Evolutionary conservation across 345 rosid genomes (phyloP).

Genomic region (Gossypium anomalum): DNA sequence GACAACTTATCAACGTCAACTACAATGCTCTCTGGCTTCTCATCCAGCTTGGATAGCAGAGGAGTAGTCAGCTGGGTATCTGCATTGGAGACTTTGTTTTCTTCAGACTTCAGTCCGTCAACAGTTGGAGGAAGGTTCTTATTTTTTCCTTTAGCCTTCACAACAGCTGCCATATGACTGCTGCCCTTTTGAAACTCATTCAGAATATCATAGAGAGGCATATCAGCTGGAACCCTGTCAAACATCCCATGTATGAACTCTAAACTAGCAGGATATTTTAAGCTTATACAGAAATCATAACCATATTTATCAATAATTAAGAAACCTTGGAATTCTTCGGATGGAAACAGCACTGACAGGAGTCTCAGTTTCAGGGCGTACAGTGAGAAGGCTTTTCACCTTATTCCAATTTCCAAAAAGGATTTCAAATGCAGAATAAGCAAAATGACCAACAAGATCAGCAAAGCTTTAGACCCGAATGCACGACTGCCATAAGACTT

Average conservation of each 20-base stretch:
- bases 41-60: conserved; percentile 51
- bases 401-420: conserved; percentile 22
- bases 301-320: conserved; percentile 2
- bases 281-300: not conserved
- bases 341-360: conserved; percentile 86
- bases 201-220: conserved; percentile 92
- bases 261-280: not conserved
- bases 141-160: conserved; percentile 58
- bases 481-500: not conserved
- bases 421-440: not conserved
- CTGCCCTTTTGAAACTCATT: conserved; percentile 99
- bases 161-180: conserved; percentile 99
- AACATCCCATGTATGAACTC: conserved; percentile 10
- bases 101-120: conserved; percentile 39
- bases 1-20: conserved; percentile 61
- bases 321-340: conserved; percentile 85
- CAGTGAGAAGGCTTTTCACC: conserved; percentile 96
- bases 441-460: conserved; percentile 3
- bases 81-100: conserved; percentile 26
- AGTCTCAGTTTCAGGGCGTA: conserved; percentile 94
- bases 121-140: conserved; percentile 35
- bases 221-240: conserved; percentile 90
- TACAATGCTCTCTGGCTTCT: conserved; percentile 45
- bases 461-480: not conserved
- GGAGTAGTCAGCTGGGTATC: conserved; percentile 57